Percentiles rank a stretch among this genome's conserved stretches.
Conservation (phyloP, 345 rosid genomes). For the Eucalyptus dawsonii region DNA sequence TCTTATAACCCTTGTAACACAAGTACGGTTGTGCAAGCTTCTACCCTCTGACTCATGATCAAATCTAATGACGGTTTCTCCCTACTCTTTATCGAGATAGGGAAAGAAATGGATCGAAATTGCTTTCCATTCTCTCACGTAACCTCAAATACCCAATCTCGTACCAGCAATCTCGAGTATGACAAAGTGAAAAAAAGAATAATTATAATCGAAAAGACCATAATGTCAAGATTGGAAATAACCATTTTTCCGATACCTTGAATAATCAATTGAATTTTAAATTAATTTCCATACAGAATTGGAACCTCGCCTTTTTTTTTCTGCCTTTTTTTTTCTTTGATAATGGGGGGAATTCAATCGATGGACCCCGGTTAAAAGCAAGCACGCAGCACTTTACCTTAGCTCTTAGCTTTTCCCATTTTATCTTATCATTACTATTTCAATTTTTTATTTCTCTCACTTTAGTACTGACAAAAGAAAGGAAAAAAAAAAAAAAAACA, state of each 20-base stretch:
- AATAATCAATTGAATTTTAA: not conserved
- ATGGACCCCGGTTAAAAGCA: not conserved
- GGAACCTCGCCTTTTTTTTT: not conserved
- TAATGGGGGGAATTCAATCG: not conserved
- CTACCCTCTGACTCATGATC: not conserved
- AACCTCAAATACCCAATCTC: not conserved
- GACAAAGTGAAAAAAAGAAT: not conserved
- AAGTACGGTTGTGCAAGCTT: not conserved
- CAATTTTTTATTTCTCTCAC: not conserved
- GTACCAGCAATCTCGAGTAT: fast-evolving
- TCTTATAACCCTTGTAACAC: fast-evolving
- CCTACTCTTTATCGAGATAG: fast-evolving
- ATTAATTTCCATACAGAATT: not conserved
- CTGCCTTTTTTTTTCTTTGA: not conserved
- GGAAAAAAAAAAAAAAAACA: not conserved
- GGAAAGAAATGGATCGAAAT: not conserved
- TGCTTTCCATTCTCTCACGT: not conserved
- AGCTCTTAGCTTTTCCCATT: not conserved
- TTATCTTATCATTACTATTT: not conserved
- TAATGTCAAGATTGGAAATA: not conserved
- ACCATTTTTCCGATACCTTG: not conserved
- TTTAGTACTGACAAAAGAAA: not conserved
- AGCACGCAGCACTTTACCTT: not conserved
- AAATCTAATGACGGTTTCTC: not conserved
- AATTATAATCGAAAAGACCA: not conserved